phyloP scores from a whole-genome alignment of 352 stramenopile species.

The Peronospora farinosa region DNA sequence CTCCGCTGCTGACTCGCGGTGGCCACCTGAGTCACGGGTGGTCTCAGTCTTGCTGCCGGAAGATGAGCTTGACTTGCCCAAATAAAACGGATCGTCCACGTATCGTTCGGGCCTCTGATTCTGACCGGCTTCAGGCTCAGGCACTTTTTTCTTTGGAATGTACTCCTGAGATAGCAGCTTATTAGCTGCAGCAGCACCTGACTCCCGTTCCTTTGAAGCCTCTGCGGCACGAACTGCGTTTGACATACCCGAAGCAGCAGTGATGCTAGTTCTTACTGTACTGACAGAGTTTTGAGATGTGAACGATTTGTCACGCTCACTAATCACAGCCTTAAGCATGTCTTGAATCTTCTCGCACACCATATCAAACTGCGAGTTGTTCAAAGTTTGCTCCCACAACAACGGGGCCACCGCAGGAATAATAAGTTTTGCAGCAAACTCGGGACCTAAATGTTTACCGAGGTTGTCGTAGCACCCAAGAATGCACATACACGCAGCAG shows the following conservation, averaged over 20 bases:
- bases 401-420: constrained; percentile 73
- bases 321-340: constrained; percentile 85
- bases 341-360: constrained; percentile 85
- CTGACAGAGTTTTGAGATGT: constrained; percentile 61
- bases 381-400: constrained; percentile 73
- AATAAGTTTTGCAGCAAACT: constrained; percentile 80
- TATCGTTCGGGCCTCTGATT: constrained; percentile 55
- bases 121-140: constrained; percentile 15
- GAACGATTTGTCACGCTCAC: constrained; percentile 75
- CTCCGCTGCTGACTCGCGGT: constrained; percentile 34
- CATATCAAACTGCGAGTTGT: constrained; percentile 79
- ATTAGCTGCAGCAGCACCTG: constrained; percentile 61
- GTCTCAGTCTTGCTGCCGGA: constrained; percentile 40
- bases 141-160: constrained; percentile 49
- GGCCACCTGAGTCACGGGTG: constrained; percentile 23
- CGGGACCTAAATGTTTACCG: constrained; percentile 77
- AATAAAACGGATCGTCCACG: constrained; percentile 71
- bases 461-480: constrained; percentile 85
- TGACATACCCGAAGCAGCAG: constrained; percentile 57
- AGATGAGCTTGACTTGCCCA: constrained; percentile 41
- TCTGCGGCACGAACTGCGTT: constrained; percentile 62
- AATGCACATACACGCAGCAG: constrained; percentile 83
- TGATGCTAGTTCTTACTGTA: constrained; percentile 50
- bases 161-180: constrained; percentile 80
- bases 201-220: constrained; percentile 53